Evolutionary conservation across 2,329 filamentous ascomycete genomes (phyloP), one percentile per base, ranked within the genome.

Genomic region (Shiraia bambusicola): DNA sequence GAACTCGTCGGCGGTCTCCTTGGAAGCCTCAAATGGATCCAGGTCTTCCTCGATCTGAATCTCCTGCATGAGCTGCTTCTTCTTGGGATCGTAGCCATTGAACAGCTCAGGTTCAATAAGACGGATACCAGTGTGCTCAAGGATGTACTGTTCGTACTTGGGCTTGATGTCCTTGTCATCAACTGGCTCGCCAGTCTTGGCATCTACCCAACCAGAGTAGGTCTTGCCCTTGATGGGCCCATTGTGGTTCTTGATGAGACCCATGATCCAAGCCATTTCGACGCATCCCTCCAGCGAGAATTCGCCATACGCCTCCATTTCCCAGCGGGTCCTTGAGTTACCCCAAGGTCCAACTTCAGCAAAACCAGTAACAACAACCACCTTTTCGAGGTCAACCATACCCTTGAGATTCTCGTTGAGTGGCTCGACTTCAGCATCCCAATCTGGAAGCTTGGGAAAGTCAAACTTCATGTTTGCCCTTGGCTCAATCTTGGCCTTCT

Each of bases 191-290:
- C 88, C 88, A 39, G 88, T 85, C 81, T 97, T 97, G 67, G 83
- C 79, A 64, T 98, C 93, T 45, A 98, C 88, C 90, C 88, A 98
- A 58, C 93, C 93, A 55, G 92, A 89, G 75, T 98, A 97, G 52
- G 87, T 87, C 75, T 95, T 87, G 68, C 93, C 93, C 77, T 98
- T 98, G 69, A 98, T 82, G 24, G 86, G 84, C 13, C 93, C 93
- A 59, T 97, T 97, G 77, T 95, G 88, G 71, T 98, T 95, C 79
- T 92, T 96, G 76, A 98, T 97, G 46, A 97, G 83, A 65, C 93
- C 93, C 92, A 97, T 98, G 71, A 98, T 89, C 93, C 93, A 98
- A 24, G 93, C 91, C 93, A 98, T 98, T 73, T 98, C 93, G 47
- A 98, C 86, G 63, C 93, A 97, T 22, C 93, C 93, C 71, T 98